Evolutionary conservation across 2,329 filamentous ascomycete species (phyloP).

Genomic region (Xylariales sp.): DNA sequence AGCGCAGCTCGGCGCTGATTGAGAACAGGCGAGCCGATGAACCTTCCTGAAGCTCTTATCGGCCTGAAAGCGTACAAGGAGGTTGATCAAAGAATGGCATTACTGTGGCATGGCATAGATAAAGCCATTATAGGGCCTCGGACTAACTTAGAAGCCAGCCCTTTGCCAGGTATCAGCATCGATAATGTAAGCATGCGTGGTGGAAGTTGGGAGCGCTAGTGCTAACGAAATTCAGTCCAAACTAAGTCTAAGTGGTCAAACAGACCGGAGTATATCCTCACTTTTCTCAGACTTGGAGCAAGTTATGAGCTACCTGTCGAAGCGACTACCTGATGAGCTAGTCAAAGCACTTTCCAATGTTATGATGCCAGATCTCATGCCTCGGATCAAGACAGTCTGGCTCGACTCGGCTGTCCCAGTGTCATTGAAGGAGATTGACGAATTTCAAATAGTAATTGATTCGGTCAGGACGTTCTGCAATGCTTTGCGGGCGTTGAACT

Average conservation of each 20-base stretch:
- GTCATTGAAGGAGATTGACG: slow-evolving; percentile 63
- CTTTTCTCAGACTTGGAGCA: slow-evolving; percentile 51
- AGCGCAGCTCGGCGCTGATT: slow-evolving; percentile 12
- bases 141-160: slow-evolving; percentile 37
- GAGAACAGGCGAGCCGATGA: slow-evolving; percentile 45
- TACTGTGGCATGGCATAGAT: slow-evolving; percentile 60
- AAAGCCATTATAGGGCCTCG: slow-evolving; percentile 56
- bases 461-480: slow-evolving; percentile 60
- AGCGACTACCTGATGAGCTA: slow-evolving; percentile 49
- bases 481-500: slow-evolving; percentile 56
- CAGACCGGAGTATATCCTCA: slow-evolving; percentile 42
- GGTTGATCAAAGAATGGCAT: slow-evolving; percentile 53
- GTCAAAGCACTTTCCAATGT: slow-evolving; percentile 58
- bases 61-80: slow-evolving; percentile 57
- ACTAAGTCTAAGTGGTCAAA: slow-evolving; percentile 37
- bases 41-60: slow-evolving; percentile 47
- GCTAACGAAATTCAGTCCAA: slow-evolving; percentile 32
- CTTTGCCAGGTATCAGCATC: slow-evolving; percentile 35
- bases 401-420: slow-evolving; percentile 72
- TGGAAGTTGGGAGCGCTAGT: neutral
- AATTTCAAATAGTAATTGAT: slow-evolving; percentile 67
- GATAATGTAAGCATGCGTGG: slow-evolving; percentile 30
- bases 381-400: slow-evolving; percentile 67
- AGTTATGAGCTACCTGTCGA: slow-evolving; percentile 47
- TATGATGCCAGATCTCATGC: slow-evolving; percentile 65